Percentiles rank a stretch among this genome's conserved stretches.
phyloP scores from a whole-genome alignment of 352 stramenopile genomes.

The Thalassiosira pacifica region DNA sequence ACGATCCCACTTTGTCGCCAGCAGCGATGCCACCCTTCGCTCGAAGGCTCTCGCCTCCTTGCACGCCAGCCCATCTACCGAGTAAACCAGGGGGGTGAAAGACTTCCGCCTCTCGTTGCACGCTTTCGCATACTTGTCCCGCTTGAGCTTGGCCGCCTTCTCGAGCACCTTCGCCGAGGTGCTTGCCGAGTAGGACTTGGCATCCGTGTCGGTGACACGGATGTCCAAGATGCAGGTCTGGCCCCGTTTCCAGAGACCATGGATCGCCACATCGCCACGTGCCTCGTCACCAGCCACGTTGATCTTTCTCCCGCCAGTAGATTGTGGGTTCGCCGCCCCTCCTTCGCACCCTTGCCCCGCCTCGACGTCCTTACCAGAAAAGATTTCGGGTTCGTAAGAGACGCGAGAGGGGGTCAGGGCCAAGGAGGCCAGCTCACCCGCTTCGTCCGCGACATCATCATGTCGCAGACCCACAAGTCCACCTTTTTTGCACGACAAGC shows the following conservation, averaged over 20 bases:
- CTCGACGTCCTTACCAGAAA: not conserved
- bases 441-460: conserved; percentile 21
- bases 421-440: not conserved
- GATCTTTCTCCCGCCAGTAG: not conserved
- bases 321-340: not conserved
- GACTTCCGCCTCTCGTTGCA: conserved; percentile 9
- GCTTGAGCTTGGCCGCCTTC: conserved; percentile 4
- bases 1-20: conserved; percentile 34
- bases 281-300: not conserved
- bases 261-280: not conserved
- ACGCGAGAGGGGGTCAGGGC: no score
- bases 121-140: conserved; percentile 12
- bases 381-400: not conserved
- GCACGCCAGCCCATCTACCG: conserved; percentile 44
- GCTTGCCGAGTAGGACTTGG: not conserved
- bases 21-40: conserved; percentile 16
- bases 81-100: conserved; percentile 51
- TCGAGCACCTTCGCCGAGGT: conserved; percentile 13
- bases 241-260: not conserved
- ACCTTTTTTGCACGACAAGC: conserved; percentile 53
- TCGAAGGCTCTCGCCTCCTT: conserved; percentile 14
- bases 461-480: conserved; percentile 39
- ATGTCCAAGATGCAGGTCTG: not conserved
- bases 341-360: no score
- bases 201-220: not conserved